Conservation (phyloP, 257 asterid genomes). For the Penstemon newberryi region DNA sequence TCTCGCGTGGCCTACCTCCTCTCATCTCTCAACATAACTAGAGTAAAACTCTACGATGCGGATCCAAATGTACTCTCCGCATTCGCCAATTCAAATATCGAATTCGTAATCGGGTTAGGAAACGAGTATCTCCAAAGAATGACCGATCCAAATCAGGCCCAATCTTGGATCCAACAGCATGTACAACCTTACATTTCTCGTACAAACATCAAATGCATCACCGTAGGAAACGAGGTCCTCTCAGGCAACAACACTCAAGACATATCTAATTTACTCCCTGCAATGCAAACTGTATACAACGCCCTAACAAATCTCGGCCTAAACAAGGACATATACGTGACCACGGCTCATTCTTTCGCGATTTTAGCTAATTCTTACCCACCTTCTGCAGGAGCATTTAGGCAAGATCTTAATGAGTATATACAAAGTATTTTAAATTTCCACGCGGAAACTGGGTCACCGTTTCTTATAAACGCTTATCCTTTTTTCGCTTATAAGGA, state of each 20-base stretch:
- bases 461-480: constrained; percentile 82
- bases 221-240: constrained; percentile 84
- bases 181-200: constrained; percentile 64
- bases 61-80: constrained; percentile 72
- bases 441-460: constrained; percentile 62
- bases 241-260: constrained; percentile 62
- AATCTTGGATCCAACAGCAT: constrained; percentile 69
- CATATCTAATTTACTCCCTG: constrained; percentile 66
- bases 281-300: constrained; percentile 62
- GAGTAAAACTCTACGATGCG: constrained; percentile 89
- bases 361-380: constrained; percentile 71
- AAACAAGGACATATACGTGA: constrained; percentile 53
- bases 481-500: constrained; percentile 92
- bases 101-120: constrained; percentile 75
- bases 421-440: constrained; percentile 58
- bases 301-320: constrained; percentile 70
- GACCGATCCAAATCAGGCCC: constrained; percentile 77
- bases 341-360: constrained; percentile 77
- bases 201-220: constrained; percentile 72
- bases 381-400: constrained; percentile 77
- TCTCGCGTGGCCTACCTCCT: constrained; percentile 69
- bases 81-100: constrained; percentile 68
- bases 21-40: constrained; percentile 60
- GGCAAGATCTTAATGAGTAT: constrained; percentile 56
- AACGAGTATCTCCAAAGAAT: constrained; percentile 66